These are phyloP conservation scores for Paramecium sexaurelia DNA, from an alignment of 73 alveolate genomes.

Conservation along the genomic window DNA sequence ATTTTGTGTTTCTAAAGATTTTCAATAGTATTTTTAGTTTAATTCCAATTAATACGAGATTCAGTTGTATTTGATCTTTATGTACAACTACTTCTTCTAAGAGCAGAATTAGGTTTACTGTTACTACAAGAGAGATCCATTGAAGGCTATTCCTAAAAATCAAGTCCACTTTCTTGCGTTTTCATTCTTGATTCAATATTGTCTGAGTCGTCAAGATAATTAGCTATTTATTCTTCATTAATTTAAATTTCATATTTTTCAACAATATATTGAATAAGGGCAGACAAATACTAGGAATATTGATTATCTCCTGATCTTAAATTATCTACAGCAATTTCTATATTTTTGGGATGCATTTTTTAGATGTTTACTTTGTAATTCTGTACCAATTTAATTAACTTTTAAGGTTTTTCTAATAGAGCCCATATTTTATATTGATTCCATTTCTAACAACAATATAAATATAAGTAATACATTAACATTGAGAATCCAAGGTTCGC, in stretches of 20 bases:
- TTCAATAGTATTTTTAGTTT: neutral
- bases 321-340: neutral
- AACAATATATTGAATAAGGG: neutral
- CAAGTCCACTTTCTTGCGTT: slow-evolving; percentile 8
- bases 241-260: neutral
- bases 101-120: neutral
- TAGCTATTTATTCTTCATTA: slow-evolving; percentile 16
- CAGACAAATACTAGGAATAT: neutral
- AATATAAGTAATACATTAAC: neutral
- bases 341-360: neutral
- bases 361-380: neutral
- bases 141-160: neutral
- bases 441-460: neutral
- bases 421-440: neutral
- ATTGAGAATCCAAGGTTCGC: slow-evolving; percentile 22
- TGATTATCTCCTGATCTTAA: neutral
- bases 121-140: slow-evolving; percentile 15
- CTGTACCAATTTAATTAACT: neutral
- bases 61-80: slow-evolving; percentile 5
- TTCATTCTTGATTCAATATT: neutral
- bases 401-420: neutral
- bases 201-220: neutral
- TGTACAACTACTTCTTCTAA: neutral
- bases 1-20: neutral
- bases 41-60: neutral